Base-by-base conservation (phyloP, 1,284 basidiomycete genomes). In the Irpex sp. region DNA sequence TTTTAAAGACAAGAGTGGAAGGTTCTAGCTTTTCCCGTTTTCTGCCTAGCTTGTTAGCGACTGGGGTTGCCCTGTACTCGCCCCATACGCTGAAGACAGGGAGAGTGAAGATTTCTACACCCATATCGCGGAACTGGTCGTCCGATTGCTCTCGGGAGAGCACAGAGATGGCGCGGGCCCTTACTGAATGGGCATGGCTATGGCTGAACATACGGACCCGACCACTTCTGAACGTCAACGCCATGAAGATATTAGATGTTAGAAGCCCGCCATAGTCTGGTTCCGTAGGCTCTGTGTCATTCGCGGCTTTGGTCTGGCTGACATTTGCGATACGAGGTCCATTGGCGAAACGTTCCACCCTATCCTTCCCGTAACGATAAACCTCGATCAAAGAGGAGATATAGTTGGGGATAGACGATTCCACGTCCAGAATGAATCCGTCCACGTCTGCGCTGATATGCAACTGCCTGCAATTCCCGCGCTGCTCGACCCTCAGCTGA, bases 391-490 rank as follows among this genome's bases (percentile, higher is more conserved):
- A 77, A 31, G 91, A 88, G 73, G 91, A 93, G 4, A 94, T 78
- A 68, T 88, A 91, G 66, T 89, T 87, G 2, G 92, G 86, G 60
- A 97, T 89, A 31, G 85, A 84, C 0, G 94, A 90, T 69, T 96
- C 93, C 15, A 97, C 79, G 66, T 94, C 89, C 40, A 97, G 79
- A 60, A 93, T 83, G 74, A 97, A 96, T 31, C 95, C 95, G 66
- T 87, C 93, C 64, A 97, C 92, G 57, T 84, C 84, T 3, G 92
- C 92, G 59, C 82, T 81, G 57, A 94, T 81, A 73, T 83, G 85
- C 36, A 94, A 75, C 59, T 85, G 83, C 65, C 87, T 85, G 11
- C 80, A 79, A 2, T 80, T 72, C 2, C 75, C 75, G 1, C 80
- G 77, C 4, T 80, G 80, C 6, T 86, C 82, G 1, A 87, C 85